Percentiles rank a stretch among this genome's conserved stretches.
Evolutionary conservation across 176 grass and related monocot genomes (phyloP).

Genomic region (Raddia distichophylla): DNA sequence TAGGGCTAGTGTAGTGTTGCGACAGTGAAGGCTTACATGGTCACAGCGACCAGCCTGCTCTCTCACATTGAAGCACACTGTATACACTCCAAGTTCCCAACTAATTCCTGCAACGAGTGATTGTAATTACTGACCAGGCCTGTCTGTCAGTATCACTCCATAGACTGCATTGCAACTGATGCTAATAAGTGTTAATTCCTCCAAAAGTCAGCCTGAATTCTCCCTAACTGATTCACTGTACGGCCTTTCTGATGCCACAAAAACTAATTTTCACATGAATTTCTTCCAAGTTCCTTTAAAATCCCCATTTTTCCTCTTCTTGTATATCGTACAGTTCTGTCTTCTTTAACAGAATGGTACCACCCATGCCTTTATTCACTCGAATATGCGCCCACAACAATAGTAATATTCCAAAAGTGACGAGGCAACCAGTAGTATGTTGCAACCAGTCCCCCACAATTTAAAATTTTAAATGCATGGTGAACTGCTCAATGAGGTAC

Average conservation of each 20-base stretch:
- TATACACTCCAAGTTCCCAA: slow-evolving; percentile 42
- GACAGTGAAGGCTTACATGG: neutral
- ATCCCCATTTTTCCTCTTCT: too few relatives aligned
- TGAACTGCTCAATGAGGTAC: neutral
- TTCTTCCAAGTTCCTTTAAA: too few relatives aligned
- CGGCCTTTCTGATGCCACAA: neutral
- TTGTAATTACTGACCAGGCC: slow-evolving; percentile 1
- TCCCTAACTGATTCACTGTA: neutral
- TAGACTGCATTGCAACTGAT: neutral
- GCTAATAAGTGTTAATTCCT: neutral
- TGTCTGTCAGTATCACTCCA: neutral
- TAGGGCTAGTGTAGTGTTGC: neutral
- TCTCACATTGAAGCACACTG: slow-evolving; percentile 18
- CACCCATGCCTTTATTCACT: too few relatives aligned
- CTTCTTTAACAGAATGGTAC: too few relatives aligned
- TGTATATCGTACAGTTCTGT: too few relatives aligned
- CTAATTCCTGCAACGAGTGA: slow-evolving; percentile 32
- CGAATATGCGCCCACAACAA: neutral
- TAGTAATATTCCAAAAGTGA: neutral
- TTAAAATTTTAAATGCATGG: slow-evolving; percentile 27
- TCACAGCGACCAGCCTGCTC: slow-evolving; percentile 30
- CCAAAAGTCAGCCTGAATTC: neutral
- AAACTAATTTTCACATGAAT: too few relatives aligned
- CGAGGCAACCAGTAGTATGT: neutral
- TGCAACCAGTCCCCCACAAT: neutral